Evolutionary conservation across 2,329 filamentous ascomycete species (phyloP), one percentile per base, ranked within the genome.

Genomic region (Massarina eburnea): DNA sequence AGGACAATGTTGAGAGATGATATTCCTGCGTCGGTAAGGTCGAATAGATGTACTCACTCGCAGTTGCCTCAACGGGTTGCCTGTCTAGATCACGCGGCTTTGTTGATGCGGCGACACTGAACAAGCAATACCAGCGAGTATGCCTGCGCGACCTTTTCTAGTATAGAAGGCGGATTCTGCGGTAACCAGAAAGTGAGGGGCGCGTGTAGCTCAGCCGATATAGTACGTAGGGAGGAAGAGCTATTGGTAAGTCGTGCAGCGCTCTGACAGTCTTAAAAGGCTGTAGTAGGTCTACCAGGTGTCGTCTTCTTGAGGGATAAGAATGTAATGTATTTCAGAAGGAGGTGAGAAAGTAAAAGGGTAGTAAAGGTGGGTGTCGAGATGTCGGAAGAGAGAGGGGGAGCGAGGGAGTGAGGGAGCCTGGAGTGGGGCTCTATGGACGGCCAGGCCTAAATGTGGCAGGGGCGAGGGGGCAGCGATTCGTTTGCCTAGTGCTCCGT

Each of bases 391-490:
- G 38, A 34, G 20, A 38, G 27, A 24, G 32, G 34, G 42, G 33
- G 45, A 21, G 34, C 33, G 43, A 32, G 41, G 20, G 29, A 40
- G 27, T 30, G 34, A 50, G 37, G 37, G 46, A 42, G 48, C 47
- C 55, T 44, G 32, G 40, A 14, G 27, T 14, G 27, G 50, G 34
- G 39, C 20, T 33, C 45, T 47, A 46, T 46, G 39, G 21, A 45
- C 22, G 30, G 33, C n/a, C 15, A 26, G 37, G 41, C 32, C 34
- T 36, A 15, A 19, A 35, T 35, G 24, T n/a, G n/a, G n/a, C n/a
- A n/a, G n/a, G n/a, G 17, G 24, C 26, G 18, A n/a, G 33, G 21
- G 38, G 39, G 34, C 41, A 32, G 26, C 36, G 35, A 43, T 37
- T 42, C 38, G 46, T 46, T 49, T 52, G 48, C 39, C 29, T 33